Evolutionary conservation across 768 basidiomycete genomes (phyloP).

Genomic region (Agaricus bisporus): DNA sequence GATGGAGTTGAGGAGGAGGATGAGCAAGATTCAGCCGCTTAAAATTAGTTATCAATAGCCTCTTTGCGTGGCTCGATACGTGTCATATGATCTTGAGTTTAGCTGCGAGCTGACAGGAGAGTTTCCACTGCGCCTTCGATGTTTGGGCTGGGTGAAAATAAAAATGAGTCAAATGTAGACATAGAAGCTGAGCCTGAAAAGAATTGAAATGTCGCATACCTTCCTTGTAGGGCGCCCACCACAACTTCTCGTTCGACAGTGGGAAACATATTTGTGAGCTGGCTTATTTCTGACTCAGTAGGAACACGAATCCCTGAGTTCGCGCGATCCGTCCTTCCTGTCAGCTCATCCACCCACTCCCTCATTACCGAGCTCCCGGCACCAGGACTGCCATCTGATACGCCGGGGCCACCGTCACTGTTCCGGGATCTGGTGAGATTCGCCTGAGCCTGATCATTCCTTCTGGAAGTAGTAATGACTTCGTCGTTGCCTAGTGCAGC

Average conservation of each 20-base stretch:
- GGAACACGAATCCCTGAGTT: constrained; percentile 62
- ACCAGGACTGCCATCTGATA: constrained; percentile 21
- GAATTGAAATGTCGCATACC: constrained; percentile 38
- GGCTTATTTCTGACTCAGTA: constrained; percentile 67
- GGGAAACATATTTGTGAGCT: constrained; percentile 80
- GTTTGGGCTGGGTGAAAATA: constrained; percentile 46
- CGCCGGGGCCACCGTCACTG: constrained; percentile 16
- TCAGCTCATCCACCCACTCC: constrained; percentile 78
- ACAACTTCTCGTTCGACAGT: constrained; percentile 67
- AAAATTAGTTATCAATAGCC: background rate
- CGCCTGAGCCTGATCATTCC: background rate
- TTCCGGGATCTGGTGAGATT: constrained; percentile 10
- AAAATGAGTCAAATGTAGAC: background rate
- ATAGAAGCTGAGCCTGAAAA: background rate
- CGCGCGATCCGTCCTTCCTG: constrained; percentile 52
- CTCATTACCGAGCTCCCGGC: constrained; percentile 48
- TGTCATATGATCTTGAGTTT: background rate
- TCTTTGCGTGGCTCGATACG: background rate
- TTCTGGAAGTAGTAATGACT: constrained; percentile 54
- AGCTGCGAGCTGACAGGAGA: constrained; percentile 35
- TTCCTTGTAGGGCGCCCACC: constrained; percentile 74
- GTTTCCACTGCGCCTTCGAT: constrained; percentile 81
- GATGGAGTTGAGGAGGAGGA: constrained; percentile 27
- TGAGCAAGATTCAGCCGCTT: constrained; percentile 8
- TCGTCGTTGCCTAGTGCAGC: constrained; percentile 41